Base-by-base conservation (phyloP, 108 stramenopile species). In the Ochromonas danica region DNA sequence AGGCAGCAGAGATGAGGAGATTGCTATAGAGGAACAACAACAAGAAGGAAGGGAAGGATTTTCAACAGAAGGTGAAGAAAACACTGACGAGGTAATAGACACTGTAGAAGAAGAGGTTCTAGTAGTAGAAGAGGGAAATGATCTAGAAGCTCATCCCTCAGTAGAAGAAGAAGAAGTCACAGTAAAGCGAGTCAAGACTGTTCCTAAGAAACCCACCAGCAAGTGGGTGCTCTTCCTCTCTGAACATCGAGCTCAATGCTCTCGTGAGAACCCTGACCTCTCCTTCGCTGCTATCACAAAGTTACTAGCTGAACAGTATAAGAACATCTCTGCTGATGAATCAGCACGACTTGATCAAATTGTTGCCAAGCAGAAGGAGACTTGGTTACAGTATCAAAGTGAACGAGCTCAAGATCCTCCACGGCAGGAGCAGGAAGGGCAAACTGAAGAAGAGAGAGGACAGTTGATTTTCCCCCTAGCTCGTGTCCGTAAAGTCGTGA, bases 401-500 rank as follows among this genome's bases (percentile, higher is more conserved):
- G 51, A 85, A 51, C 90, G 91, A 0, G 85, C 85, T 0, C 61
- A 78, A 61, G 92, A 93, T 84, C n/a, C n/a, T n/a, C n/a, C n/a
- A n/a, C n/a, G n/a, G n/a, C n/a, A n/a, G n/a, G n/a, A n/a, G n/a
- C 81, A 88, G 33, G 90, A 90, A 43, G 60, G n/a, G 75, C 42
- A 77, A 0, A 42, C 31, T 30, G 27, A 81, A 39, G 62, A 61
- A 10, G 86, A 81, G 1, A 80, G 70, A 30, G 62, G 60, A 78
- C 61, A 30, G 31, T 28, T 80, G 28, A 61, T 86, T 62, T 85
- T 91, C 80, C 93, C 94, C 2, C 67, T 91, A 17, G 92, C 89
- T 6, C 87, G 93, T 10, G 88, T 93, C 67, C 90, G 91, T n/a
- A 93, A 91, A 75, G 93, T 93, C 63, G 88, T 90, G 81, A 92